Evolutionary conservation across 1,139 yeast species (phyloP), one percentile per base, ranked within the genome.

Genomic region (Candida neerlandica): DNA sequence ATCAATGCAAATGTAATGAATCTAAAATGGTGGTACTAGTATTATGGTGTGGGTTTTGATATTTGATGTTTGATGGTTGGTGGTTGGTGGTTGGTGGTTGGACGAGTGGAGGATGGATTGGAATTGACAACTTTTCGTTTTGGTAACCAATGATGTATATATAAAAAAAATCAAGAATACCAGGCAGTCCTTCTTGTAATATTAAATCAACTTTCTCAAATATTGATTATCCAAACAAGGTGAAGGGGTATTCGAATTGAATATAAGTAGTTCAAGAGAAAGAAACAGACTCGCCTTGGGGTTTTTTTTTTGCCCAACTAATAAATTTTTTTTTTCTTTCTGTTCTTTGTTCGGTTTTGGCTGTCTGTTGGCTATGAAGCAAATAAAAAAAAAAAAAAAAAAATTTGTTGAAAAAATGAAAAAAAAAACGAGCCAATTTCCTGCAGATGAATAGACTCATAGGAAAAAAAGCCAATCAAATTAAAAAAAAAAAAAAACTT

Each of bases 1-100:
- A 37, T 19, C 41, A 37, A 37, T 37, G 41, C 41, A 37, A 37
- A n/a, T 37, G 41, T 37, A 21, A 12, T 21, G 26, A 37, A 37
- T 37, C 41, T 37, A 37, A 12, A 35, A 23, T 23, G 9, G 27
- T 23, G 27, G 27, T 27, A 2, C n/a, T n/a, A n/a, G n/a, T n/a
- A n/a, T n/a, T n/a, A n/a, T n/a, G n/a, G n/a, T n/a, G n/a, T n/a
- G n/a, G n/a, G n/a, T n/a, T n/a, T n/a, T n/a, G n/a, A n/a, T n/a
- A n/a, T n/a, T n/a, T n/a, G n/a, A n/a, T n/a, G n/a, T n/a, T n/a
- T n/a, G n/a, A n/a, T n/a, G n/a, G n/a, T n/a, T n/a, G n/a, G n/a
- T n/a, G n/a, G n/a, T n/a, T n/a, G 27, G 9, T 7, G 27, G 9
- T 12, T 29, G 33, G 33, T 29, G n/a, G n/a, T n/a, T n/a, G n/a